phyloP scores from a whole-genome alignment of 2,329 filamentous ascomycete genomes.

The Cercospora beticola region DNA sequence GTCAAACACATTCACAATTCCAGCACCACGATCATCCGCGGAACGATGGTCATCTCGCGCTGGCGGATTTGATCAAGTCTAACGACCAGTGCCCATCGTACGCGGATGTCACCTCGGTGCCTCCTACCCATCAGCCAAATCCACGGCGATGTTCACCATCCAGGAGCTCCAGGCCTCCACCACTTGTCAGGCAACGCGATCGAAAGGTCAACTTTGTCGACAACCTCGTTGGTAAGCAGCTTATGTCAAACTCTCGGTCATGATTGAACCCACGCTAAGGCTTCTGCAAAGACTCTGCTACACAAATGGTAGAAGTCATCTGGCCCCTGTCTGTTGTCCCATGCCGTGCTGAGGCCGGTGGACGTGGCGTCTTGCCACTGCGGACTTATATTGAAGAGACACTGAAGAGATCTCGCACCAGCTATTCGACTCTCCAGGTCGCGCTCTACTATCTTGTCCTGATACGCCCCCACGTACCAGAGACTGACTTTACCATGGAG shows the following conservation, averaged over 20 bases:
- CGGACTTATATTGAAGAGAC: constrained; percentile 98
- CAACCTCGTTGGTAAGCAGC: constrained; percentile 87
- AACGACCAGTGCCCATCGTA: constrained; percentile 30
- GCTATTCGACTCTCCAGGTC: constrained; percentile 95
- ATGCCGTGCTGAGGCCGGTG: constrained; percentile 68
- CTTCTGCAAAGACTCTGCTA: constrained; percentile 75
- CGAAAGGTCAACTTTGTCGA: constrained; percentile 95
- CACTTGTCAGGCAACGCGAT: constrained; percentile 81
- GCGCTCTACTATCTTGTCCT: constrained; percentile 94
- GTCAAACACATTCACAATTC: constrained; percentile 24
- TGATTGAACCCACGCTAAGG: constrained; percentile 38
- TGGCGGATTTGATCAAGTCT: constrained; percentile 17
- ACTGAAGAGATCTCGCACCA: constrained; percentile 87
- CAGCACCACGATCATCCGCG: constrained; percentile 17
- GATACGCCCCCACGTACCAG: constrained; percentile 85
- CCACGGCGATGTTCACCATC: constrained; percentile 58
- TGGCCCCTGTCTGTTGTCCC: constrained; percentile 88
- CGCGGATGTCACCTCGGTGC: constrained; percentile 49
- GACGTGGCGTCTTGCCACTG: constrained; percentile 79
- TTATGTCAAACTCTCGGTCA: constrained; percentile 12
- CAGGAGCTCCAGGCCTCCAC: constrained; percentile 64
- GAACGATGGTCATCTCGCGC: constrained; percentile 10
- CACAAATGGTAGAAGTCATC: constrained; percentile 94
- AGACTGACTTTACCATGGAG: constrained; percentile 81
- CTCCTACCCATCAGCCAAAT: constrained; percentile 61